These are phyloP conservation scores for Calocera cornea DNA, from an alignment of 768 basidiomycete genomes.

Conservation along the genomic window DNA sequence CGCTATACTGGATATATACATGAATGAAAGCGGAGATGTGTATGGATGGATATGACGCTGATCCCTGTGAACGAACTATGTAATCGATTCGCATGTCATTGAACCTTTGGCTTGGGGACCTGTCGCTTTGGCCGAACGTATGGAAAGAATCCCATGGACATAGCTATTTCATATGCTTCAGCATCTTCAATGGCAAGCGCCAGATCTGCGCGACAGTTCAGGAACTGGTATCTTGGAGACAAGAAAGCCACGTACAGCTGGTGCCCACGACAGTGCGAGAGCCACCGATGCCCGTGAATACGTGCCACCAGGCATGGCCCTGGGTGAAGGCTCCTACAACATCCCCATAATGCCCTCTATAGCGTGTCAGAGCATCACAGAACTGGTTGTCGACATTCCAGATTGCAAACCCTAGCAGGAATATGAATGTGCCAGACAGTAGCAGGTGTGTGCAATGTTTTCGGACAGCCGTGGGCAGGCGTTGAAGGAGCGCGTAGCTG, in stretches of 20 bases:
- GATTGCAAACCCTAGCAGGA: slow-evolving; percentile 50
- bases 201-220: slow-evolving; percentile 1
- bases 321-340: slow-evolving; percentile 3
- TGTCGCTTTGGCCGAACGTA: slow-evolving; percentile 3
- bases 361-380: slow-evolving; percentile 42
- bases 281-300: slow-evolving; percentile 36
- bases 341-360: slow-evolving; percentile 39
- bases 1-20: too few species aligned
- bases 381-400: slow-evolving; percentile 78
- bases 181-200: background rate
- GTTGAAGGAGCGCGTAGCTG: slow-evolving; percentile 32
- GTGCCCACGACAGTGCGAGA: slow-evolving; percentile 8
- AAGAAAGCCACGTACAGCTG: slow-evolving; percentile 2
- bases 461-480: slow-evolving; percentile 18
- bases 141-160: slow-evolving; percentile 6
- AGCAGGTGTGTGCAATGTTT: slow-evolving; percentile 34
- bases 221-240: background rate
- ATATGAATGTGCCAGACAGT: slow-evolving; percentile 39
- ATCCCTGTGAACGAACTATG: background rate
- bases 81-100: background rate
- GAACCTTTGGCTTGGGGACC: background rate
- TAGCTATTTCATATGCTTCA: slow-evolving; percentile 6
- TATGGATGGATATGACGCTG: background rate
- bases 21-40: background rate
- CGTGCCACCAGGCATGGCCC: slow-evolving; percentile 69